Percentiles rank a stretch among this genome's conserved stretches.
Conservation (phyloP, 2,329 filamentous ascomycete species). For the Trichoderma simmonsii region DNA sequence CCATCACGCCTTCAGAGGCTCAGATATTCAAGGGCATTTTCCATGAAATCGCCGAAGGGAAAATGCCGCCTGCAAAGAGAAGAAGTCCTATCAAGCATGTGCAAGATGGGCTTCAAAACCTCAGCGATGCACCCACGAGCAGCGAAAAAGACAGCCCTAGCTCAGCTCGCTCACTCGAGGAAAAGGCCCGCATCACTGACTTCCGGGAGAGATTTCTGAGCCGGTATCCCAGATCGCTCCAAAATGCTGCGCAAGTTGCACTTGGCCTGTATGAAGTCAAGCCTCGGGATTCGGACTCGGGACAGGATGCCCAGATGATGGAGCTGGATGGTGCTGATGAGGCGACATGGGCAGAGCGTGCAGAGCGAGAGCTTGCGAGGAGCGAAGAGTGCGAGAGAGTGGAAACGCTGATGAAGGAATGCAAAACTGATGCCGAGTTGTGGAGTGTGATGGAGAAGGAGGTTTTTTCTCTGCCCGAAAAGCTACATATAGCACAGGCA, state of each 20-base stretch:
- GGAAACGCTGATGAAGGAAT: constrained; percentile 50
- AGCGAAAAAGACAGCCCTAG: not conserved
- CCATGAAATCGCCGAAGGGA: constrained; percentile 39
- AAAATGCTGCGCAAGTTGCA: constrained; percentile 38
- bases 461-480: constrained; percentile 59
- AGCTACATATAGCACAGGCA: constrained; percentile 49
- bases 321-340: constrained; percentile 33
- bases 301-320: constrained; percentile 24
- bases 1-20: constrained; percentile 57
- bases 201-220: constrained; percentile 37
- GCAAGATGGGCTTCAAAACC: not conserved
- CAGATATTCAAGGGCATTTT: constrained; percentile 59
- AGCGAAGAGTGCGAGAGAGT: constrained; percentile 51
- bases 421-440: constrained; percentile 59
- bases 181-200: constrained; percentile 32
- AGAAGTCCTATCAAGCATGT: constrained; percentile 14
- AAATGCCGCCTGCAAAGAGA: constrained; percentile 31
- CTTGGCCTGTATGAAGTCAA: constrained; percentile 38
- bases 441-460: constrained; percentile 66
- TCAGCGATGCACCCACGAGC: not conserved
- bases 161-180: constrained; percentile 31
- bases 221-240: constrained; percentile 40
- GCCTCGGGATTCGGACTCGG: constrained; percentile 25
- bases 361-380: constrained; percentile 37
- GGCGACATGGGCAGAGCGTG: constrained; percentile 35